phyloP scores from a whole-genome alignment of 177 flowering plant species.

The Vitis hybrid region DNA sequence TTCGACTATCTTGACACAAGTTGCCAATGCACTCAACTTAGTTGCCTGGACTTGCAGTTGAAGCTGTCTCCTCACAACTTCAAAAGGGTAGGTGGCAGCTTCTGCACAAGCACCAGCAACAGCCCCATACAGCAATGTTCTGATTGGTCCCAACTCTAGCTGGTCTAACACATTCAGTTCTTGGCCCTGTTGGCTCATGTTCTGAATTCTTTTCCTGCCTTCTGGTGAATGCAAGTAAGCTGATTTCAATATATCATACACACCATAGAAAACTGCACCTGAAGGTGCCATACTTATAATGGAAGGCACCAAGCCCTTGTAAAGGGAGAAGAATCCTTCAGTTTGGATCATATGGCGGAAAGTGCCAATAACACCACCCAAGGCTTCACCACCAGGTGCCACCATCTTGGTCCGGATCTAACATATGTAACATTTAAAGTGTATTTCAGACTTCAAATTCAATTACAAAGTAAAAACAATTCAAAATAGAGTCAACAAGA shows the following conservation, averaged over 20 bases:
- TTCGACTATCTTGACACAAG: constrained; percentile 69
- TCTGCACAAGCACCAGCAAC: constrained; percentile 97
- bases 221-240: constrained; percentile 89
- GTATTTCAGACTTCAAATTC: neutral
- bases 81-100: constrained; percentile 94
- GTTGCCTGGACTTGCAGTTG: constrained; percentile 83
- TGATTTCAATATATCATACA: constrained; percentile 86
- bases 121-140: constrained; percentile 89
- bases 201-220: constrained; percentile 63
- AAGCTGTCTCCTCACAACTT: constrained; percentile 90
- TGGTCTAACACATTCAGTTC: constrained; percentile 83
- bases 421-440: constrained; percentile 7
- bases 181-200: constrained; percentile 52
- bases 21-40: constrained; percentile 67
- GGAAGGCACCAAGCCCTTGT: constrained; percentile 89
- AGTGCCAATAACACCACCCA: constrained; percentile 89
- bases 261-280: constrained; percentile 92
- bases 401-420: constrained; percentile 89
- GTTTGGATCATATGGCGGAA: constrained; percentile 71
- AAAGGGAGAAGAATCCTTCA: constrained; percentile 91
- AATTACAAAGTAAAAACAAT: neutral
- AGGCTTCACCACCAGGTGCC: constrained; percentile 92
- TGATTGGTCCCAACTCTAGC: constrained; percentile 83
- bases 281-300: constrained; percentile 91
- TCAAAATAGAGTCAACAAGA: neutral